Base-by-base conservation (phyloP, 345 rosid genomes). In the Pistacia atlantica region DNA sequence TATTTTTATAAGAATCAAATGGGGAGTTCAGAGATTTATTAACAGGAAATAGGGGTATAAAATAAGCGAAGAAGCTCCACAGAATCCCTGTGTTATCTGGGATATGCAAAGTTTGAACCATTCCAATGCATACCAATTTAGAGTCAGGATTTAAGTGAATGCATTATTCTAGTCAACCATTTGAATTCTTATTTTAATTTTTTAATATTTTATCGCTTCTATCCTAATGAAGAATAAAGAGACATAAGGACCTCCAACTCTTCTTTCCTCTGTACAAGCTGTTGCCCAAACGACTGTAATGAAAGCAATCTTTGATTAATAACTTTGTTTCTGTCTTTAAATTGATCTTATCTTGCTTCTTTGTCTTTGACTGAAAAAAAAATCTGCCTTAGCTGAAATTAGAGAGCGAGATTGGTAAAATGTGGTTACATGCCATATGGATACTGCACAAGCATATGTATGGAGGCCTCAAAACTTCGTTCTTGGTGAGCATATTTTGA, bases 351-450 rank as follows among this genome's bases (percentile, higher is more conserved):
- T 57, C 28, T 49, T 69, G 83, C 25, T 67, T 63, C 35, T 31
- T 22, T 35, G 18, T 22, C 20, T 74, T 18, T 69, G 6, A 1
- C 0, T 4, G 9, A 25, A 58, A 63, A 48, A 48, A 75, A 81
- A 77, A 56, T 22, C 63, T 35, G 67, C 80, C 65, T 65, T 71
- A 95, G 98, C 97, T 89, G 98, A 96, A 89, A 96, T 93, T 75
- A 88, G 98, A 92, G 99, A 92, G 85, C 89, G 98, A 54, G 99
- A 96, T 85, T 96, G 98, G 98, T 93, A 98, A 93, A 96, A 96
- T 75, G 94, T 93, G 77, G 98, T 93, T 71, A 93, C 98, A 4
- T 92, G 98, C 84, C 99, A 92, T 84, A 84, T 85, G 87, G 99
- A 93, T 80, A 93, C 99, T 74, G 82, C 87, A 59, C 89, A 89